Evolutionary conservation across 164 flowering plant genomes (phyloP).

Genomic region (Vitis amurensis): DNA sequence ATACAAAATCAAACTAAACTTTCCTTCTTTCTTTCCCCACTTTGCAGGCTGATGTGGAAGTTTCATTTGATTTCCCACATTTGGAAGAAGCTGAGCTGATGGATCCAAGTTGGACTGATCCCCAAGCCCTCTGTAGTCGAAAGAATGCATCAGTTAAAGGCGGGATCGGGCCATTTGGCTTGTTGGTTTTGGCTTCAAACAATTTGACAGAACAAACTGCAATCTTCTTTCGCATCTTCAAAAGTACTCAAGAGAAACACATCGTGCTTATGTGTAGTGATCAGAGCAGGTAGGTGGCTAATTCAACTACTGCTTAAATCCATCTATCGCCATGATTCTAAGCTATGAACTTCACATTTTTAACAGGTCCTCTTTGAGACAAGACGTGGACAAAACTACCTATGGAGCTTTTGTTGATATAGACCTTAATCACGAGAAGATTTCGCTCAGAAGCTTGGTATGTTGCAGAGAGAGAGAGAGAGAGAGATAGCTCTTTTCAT

Average conservation of each 20-base stretch:
- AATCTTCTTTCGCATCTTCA: conserved; percentile 39
- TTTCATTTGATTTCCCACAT: conserved; percentile 22
- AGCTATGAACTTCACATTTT: neutral
- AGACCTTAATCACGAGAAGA: conserved; percentile 27
- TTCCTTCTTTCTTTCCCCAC: neutral
- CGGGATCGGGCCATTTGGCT: conserved; percentile 36
- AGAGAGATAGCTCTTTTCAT: too few species aligned
- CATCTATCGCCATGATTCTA: neutral
- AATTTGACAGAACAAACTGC: conserved; percentile 39
- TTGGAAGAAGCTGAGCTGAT: conserved; percentile 24
- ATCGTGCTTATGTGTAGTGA: conserved; percentile 49
- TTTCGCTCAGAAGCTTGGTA: conserved; percentile 56
- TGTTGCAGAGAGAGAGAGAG: neutral
- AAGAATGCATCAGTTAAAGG: conserved; percentile 26
- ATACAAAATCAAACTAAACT: too few species aligned
- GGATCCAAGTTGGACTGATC: conserved; percentile 19
- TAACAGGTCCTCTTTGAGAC: conserved; percentile 45
- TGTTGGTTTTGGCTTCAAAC: conserved; percentile 31
- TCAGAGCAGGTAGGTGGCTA: conserved; percentile 33
- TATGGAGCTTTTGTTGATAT: conserved; percentile 53
- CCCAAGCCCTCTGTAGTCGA: conserved; percentile 29
- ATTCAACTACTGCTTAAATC: neutral
- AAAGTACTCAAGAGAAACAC: conserved; percentile 5
- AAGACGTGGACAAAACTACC: conserved; percentile 36
- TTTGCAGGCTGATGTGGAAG: conserved; percentile 45